These are phyloP conservation scores for Acidomyces sp. DNA, from an alignment of 495 filamentous ascomycete genomes.

Conservation along the genomic window DNA sequence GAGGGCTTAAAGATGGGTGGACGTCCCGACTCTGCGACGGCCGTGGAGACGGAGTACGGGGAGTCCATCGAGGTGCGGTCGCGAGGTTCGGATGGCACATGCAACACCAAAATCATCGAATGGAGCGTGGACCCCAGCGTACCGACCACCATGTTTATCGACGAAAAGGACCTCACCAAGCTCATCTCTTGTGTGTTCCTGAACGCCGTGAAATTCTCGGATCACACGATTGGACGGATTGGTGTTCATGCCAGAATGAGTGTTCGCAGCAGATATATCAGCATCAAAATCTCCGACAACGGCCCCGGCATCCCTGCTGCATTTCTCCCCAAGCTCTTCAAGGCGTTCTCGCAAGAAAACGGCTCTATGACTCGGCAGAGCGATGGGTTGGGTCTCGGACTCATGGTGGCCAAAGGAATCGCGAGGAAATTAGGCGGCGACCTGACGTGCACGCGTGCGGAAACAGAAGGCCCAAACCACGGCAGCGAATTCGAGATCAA, in stretches of 20 bases:
- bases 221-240: slow-evolving; percentile 44
- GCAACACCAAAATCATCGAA: slow-evolving; percentile 48
- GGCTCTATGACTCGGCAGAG: slow-evolving; percentile 56
- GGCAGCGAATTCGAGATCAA: slow-evolving; percentile 68
- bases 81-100: slow-evolving; percentile 44
- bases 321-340: slow-evolving; percentile 61
- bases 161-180: slow-evolving; percentile 62
- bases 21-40: slow-evolving; percentile 54
- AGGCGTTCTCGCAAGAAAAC: slow-evolving; percentile 61
- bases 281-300: slow-evolving; percentile 53
- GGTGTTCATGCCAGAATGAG: slow-evolving; percentile 42
- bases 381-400: slow-evolving; percentile 61
- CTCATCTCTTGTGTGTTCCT: slow-evolving; percentile 60
- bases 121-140: slow-evolving; percentile 53
- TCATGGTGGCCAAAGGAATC: slow-evolving; percentile 65
- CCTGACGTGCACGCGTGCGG: slow-evolving; percentile 52
- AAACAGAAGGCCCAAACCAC: slow-evolving; percentile 50
- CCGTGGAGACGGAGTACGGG: slow-evolving; percentile 45
- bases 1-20: slow-evolving; percentile 60
- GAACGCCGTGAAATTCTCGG: slow-evolving; percentile 73
- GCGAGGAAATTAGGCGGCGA: slow-evolving; percentile 66
- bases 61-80: slow-evolving; percentile 55
- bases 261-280: slow-evolving; percentile 39
- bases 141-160: slow-evolving; percentile 53
- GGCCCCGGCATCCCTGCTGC: slow-evolving; percentile 59